Evolutionary conservation across 768 basidiomycete species (phyloP).

Genomic region (Mrakia blollopis): DNA sequence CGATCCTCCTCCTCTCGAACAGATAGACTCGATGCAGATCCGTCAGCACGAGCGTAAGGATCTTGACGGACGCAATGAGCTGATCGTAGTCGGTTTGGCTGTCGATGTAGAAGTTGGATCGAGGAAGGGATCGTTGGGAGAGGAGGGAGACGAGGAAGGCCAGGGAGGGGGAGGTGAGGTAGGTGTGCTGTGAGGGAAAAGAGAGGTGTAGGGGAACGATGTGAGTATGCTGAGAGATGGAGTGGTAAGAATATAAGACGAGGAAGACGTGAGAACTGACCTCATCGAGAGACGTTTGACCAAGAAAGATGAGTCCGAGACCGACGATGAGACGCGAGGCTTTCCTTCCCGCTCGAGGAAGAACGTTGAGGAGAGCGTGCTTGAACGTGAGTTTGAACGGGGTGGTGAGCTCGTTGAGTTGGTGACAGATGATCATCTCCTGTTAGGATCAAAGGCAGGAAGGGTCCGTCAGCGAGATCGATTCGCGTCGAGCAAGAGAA

Average conservation of each 20-base stretch:
- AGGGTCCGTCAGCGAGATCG: not conserved
- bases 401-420: not conserved
- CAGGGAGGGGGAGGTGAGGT: not conserved
- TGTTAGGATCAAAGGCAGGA: not conserved
- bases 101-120: slow-evolving; percentile 12
- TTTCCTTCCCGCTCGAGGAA: slow-evolving; percentile 1
- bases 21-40: slow-evolving; percentile 12
- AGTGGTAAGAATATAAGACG: too few relatives aligned
- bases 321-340: not conserved
- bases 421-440: slow-evolving; percentile 22
- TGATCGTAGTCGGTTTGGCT: slow-evolving; percentile 19
- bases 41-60: slow-evolving; percentile 20
- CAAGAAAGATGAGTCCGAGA: slow-evolving; percentile 6
- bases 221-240: not conserved
- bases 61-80: slow-evolving; percentile 7
- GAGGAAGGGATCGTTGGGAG: slow-evolving; percentile 5
- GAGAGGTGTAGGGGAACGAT: too few relatives aligned
- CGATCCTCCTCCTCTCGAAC: slow-evolving; percentile 9
- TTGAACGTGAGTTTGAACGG: slow-evolving; percentile 21
- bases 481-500: not conserved
- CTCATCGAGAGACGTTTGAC: not conserved
- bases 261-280: not conserved
- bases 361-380: slow-evolving; percentile 9
- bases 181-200: not conserved
- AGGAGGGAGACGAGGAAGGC: not conserved